Conservation (phyloP, 495 filamentous ascomycete genomes). For the Pseudevernia furfuracea region DNA sequence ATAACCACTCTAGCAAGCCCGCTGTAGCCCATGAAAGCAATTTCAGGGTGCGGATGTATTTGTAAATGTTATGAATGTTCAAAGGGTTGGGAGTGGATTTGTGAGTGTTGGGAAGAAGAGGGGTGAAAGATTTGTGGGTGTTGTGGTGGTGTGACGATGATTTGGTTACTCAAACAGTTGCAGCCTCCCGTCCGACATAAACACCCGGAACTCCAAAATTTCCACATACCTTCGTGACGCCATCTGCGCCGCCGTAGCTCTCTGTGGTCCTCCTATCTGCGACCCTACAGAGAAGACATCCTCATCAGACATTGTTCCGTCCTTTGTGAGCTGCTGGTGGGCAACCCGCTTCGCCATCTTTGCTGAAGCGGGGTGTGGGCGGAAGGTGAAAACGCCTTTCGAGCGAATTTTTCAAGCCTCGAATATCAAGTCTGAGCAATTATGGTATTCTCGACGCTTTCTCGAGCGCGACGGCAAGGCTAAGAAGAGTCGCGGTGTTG, state of each 20-base stretch:
- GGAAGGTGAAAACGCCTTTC: neutral
- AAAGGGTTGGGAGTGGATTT: slow-evolving; percentile 4
- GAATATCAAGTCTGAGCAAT: neutral
- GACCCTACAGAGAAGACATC: slow-evolving; percentile 3
- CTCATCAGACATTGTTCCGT: slow-evolving; percentile 5
- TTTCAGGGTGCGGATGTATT: slow-evolving; percentile 28
- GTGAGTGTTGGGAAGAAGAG: slow-evolving; percentile 5
- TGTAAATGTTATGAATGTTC: slow-evolving; percentile 15
- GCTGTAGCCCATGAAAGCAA: slow-evolving; percentile 20
- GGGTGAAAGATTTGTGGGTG: slow-evolving; percentile 1
- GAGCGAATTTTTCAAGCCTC: neutral
- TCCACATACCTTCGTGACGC: slow-evolving; percentile 46
- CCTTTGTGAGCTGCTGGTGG: slow-evolving; percentile 18
- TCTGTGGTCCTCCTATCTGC: slow-evolving; percentile 31
- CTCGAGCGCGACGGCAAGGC: slow-evolving; percentile 1
- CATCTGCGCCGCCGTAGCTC: slow-evolving; percentile 46
- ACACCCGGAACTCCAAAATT: slow-evolving; percentile 15
- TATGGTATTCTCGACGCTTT: neutral
- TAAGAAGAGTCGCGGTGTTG: slow-evolving; percentile 1
- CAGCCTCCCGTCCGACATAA: slow-evolving; percentile 6
- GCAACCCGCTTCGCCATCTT: slow-evolving; percentile 19
- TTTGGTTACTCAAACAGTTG: neutral
- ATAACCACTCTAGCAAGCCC: slow-evolving; percentile 2
- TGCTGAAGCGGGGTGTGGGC: neutral
- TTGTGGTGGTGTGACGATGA: slow-evolving; percentile 12